These are phyloP conservation scores for Beta vulgaris DNA, from an alignment of 148 eudicot genomes.

Conservation along the genomic window DNA sequence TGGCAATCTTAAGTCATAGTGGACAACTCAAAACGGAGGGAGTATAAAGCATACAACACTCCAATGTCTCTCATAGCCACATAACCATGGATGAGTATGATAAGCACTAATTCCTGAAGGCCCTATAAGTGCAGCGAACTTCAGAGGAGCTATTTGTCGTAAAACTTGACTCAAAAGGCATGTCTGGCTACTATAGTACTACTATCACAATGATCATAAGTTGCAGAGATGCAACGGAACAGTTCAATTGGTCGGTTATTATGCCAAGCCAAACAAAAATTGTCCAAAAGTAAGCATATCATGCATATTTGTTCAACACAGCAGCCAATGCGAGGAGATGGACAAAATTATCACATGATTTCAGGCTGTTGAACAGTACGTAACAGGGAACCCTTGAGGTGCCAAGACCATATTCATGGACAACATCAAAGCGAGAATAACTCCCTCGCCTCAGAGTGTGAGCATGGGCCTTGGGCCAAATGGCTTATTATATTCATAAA, in stretches of 20 bases:
- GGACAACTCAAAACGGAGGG: no score
- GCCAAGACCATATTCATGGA: neutral
- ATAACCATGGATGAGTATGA: neutral
- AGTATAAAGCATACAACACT: neutral
- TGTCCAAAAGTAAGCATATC: neutral
- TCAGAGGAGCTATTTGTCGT: neutral
- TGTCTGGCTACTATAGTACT: neutral
- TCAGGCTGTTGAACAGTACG: neutral
- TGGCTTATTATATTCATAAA: no score
- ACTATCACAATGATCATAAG: neutral
- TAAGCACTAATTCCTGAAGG: neutral
- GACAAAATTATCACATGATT: neutral
- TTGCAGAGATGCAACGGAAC: neutral
- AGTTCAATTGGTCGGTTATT: neutral
- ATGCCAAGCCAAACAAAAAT: neutral
- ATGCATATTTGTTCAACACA: neutral
- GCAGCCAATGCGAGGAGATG: neutral
- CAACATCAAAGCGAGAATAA: no score
- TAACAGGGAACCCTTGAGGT: neutral
- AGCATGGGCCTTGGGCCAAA: no score
- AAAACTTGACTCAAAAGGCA: neutral
- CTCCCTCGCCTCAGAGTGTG: no score
- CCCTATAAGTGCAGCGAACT: neutral
- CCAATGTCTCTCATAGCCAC: neutral
- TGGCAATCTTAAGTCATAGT: no score